phyloP scores from a whole-genome alignment of 306 rosid species.

The Sechiopsis laciniata region DNA sequence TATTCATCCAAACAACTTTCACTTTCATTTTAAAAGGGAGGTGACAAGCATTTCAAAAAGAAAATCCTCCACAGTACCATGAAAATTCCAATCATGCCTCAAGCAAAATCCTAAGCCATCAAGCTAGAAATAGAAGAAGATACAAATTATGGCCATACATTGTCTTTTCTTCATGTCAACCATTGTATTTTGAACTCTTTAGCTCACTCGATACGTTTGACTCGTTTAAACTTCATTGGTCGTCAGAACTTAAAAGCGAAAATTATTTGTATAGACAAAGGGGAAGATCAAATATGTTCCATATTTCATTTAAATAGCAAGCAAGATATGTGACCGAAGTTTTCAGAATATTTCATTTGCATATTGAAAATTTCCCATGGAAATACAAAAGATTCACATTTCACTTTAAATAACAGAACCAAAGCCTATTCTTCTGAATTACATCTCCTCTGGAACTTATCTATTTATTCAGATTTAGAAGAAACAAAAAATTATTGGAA shows the following conservation, averaged over 20 bases:
- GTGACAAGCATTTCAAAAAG: no score
- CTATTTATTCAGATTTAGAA: conserved; percentile 10
- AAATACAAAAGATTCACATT: background rate
- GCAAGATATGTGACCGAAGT: conserved; percentile 1
- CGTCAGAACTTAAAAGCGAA: background rate
- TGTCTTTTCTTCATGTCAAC: background rate
- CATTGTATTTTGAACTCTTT: no score
- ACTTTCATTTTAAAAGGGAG: no score
- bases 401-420: background rate
- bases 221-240: background rate
- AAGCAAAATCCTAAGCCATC: no score
- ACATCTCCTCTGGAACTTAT: background rate
- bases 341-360: background rate
- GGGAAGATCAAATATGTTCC: background rate
- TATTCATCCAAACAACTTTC: no score
- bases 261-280: background rate
- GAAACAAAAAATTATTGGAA: background rate
- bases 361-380: conserved; percentile 1
- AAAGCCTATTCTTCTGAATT: background rate
- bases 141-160: background rate
- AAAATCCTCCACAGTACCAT: no score
- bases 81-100: no score
- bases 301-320: background rate
- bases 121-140: background rate
- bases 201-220: background rate